phyloP scores from a whole-genome alignment of 129 eudicot genomes.

The Tagetes erecta region DNA sequence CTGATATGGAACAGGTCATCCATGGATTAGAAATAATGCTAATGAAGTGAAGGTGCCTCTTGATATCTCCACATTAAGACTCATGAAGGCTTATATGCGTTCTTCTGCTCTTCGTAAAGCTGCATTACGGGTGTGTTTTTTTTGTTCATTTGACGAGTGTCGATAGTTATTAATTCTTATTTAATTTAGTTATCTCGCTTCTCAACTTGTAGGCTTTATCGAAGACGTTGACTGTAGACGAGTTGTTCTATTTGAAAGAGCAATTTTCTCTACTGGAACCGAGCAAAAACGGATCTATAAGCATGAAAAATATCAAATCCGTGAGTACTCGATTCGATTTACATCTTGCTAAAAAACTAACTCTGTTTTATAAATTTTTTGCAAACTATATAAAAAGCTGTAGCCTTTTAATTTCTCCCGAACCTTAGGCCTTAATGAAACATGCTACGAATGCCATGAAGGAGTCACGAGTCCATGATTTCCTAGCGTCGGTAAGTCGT shows the following conservation, averaged over 20 bases:
- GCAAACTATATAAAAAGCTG: not conserved
- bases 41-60: constrained; percentile 65
- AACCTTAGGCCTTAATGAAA: constrained; percentile 70
- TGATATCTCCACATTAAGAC: constrained; percentile 69
- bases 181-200: not conserved
- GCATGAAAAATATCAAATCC: constrained; percentile 77
- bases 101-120: constrained; percentile 88
- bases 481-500: constrained; percentile 62
- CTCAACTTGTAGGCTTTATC: constrained; percentile 71
- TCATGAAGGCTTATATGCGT: constrained; percentile 84
- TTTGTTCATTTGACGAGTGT: not conserved
- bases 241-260: constrained; percentile 68
- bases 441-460: constrained; percentile 95
- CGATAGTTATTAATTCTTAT: not conserved
- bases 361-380: not conserved
- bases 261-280: constrained; percentile 80
- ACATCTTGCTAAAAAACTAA: not conserved
- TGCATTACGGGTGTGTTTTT: constrained; percentile 70
- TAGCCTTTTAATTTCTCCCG: not conserved
- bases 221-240: constrained; percentile 81
- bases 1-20: constrained; percentile 64
- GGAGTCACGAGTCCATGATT: constrained; percentile 82
- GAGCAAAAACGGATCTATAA: constrained; percentile 72
- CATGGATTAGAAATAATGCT: constrained; percentile 62
- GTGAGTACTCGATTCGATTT: constrained; percentile 39